Base-by-base conservation (phyloP, 2,329 filamentous ascomycete genomes). In the Monosporascus sp. region DNA sequence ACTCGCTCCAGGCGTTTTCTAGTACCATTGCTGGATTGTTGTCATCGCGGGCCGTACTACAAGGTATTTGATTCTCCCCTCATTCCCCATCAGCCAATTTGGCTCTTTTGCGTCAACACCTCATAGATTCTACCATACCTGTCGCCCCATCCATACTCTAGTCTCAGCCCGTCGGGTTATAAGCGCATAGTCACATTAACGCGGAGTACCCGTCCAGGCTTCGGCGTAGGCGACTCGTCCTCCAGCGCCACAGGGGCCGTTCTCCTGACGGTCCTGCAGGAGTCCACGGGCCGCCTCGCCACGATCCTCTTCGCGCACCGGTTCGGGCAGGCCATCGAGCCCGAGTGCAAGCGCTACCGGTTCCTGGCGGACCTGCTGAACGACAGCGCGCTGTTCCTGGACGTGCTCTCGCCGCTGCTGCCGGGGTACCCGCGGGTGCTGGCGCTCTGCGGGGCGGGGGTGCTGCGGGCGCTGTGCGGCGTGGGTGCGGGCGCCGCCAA, bases 401-500 rank as follows among this genome's bases (percentile, higher is more conserved):
- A 96, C 66, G 85, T 91, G 56, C 76, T 93, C 40, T 91, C 87
- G 4, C 91, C 31, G 31, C 11, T 34, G 9, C 9, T 34, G 11
- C 31, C 31, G 31, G 31, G 31, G 11, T 69, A 70, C 48, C 71
- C 73, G 27, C 82, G 82, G 61, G 69, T 82, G 6, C 49, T 74
- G 3, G 73, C 79, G 7, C 74, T 85, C 48, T 75, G 78, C 5
- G 68, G 68, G 0, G 76, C 79, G 2, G 77, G 81, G 52, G 73
- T 79, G 17, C 68, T 84, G 45, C 73, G 81, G 3, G 76, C 80
- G 0, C 73, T 97, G 0, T 97, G 94, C 66, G 94, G 93, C 26
- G 91, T 97, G 5, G 90, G 93, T 0, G 93, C 91, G 1, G 91
- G 89, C 14, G 91, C 90, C 52, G 88, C 90, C 58, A 97, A 97